Base-by-base conservation (phyloP, 306 rosid species). In the Cucurbita argyrosperma region DNA sequence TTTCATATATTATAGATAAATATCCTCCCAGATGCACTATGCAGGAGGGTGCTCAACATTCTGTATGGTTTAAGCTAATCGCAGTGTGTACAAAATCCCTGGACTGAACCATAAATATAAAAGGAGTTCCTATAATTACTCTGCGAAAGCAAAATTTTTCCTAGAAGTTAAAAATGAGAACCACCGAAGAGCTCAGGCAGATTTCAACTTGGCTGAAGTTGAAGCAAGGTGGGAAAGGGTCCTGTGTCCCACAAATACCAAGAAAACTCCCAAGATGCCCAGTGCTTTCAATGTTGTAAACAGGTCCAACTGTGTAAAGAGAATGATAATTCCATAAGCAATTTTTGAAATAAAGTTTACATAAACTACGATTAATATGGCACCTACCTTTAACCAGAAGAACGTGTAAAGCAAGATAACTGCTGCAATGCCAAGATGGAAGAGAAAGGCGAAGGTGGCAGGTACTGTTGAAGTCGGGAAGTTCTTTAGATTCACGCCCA, bases 381-480 rank as follows among this genome's bases (percentile, higher is more conserved):
- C 59, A 71, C 82, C 74, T 88, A 95, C 99, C 99, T 95, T 89
- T 83, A 91, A 79, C 99, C 99, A 95, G 87, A 95, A 95, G 70
- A 95, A 88, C 26, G 74, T 83, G 79, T 89, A 91, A 47, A 95
- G 96, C 74, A 91, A 75, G 67, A 95, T 86, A 78, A 94, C 96
- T 69, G 92, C 90, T 39, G 82, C 98, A 75, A 89, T 76, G 70
- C 92, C 88, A 50, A 83, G 76, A 71, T 94, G 96, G 85, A 94
- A 94, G 40, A 94, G 92, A 66, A 83, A 46, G 43, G 92, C 94
- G 63, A 76, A 90, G 49, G 80, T 77, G 56, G 90, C 88, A 42
- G 93, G 92, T 75, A 75, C 75, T 16, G 87, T 81, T 58, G 91
- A 83, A 16, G 90, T 72, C 47, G 98, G 98, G 78, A 94, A 90